Evolutionary conservation across 2,329 filamentous ascomycete species (phyloP).

Genomic region (Elsinoe australis): DNA sequence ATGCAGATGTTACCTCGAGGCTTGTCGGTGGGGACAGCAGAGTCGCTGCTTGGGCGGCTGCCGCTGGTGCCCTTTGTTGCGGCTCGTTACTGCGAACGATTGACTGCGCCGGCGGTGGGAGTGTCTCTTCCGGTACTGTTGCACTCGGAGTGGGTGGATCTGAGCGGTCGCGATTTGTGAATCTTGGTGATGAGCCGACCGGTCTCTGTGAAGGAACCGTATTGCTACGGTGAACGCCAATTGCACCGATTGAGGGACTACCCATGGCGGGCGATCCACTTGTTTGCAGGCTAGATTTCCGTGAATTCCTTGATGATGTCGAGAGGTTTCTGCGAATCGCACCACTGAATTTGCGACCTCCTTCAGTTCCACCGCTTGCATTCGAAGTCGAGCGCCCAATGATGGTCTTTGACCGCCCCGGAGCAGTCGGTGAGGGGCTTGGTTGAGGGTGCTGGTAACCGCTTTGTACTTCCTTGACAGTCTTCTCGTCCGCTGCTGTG

Average conservation of each 20-base stretch:
- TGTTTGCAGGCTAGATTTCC: conserved; percentile 62
- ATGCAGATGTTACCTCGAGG: conserved; percentile 34
- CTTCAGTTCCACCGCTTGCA: conserved; percentile 81
- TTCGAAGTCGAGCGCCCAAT: conserved; percentile 74
- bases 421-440: conserved; percentile 38
- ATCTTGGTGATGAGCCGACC: conserved; percentile 58
- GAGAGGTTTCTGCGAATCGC: conserved; percentile 82
- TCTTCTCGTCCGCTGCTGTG: conserved; percentile 87
- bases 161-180: conserved; percentile 44
- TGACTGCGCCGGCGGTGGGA: conserved; percentile 19
- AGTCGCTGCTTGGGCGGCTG: conserved; percentile 28
- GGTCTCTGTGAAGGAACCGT: conserved; percentile 89
- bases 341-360: conserved; percentile 72
- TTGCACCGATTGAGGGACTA: conserved; percentile 35
- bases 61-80: conserved; percentile 27
- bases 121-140: conserved; percentile 14
- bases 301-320: conserved; percentile 80
- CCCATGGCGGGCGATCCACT: conserved; percentile 53
- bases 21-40: conserved; percentile 26
- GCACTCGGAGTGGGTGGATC: conserved; percentile 45
- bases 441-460: conserved; percentile 46
- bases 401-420: conserved; percentile 45
- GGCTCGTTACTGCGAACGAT: conserved; percentile 23
- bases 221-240: conserved; percentile 70
- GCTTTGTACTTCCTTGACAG: conserved; percentile 60